Evolutionary conservation across 805 yeast genomes (phyloP).

Genomic region (Wickerhamomyces canadensis): DNA sequence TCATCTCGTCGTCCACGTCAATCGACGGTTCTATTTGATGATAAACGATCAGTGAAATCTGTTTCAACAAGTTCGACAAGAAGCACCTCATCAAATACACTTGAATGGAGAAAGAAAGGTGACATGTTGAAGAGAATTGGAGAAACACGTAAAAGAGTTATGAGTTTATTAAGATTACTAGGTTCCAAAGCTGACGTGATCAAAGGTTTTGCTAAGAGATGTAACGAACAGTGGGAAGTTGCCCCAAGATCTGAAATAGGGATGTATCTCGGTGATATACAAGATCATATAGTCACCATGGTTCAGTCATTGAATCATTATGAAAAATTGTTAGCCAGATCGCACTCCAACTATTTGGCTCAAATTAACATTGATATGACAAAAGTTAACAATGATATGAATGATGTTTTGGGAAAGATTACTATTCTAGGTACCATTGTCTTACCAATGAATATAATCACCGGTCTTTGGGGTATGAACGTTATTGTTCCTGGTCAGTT

Average conservation of each 20-base stretch:
- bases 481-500: slow-evolving; percentile 93
- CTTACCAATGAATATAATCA: slow-evolving; percentile 88
- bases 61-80: slow-evolving; percentile 26
- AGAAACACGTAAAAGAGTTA: slow-evolving; percentile 89
- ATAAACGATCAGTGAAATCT: slow-evolving; percentile 19
- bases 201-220: slow-evolving; percentile 88
- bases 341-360: slow-evolving; percentile 95
- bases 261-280: slow-evolving; percentile 93
- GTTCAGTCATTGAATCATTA: slow-evolving; percentile 91
- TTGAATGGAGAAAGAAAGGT: slow-evolving; percentile 88
- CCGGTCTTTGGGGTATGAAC: slow-evolving; percentile 99
- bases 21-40: slow-evolving; percentile 10
- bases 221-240: slow-evolving; percentile 77
- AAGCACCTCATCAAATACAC: slow-evolving; percentile 33
- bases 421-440: slow-evolving; percentile 94
- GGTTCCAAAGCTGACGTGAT: slow-evolving; percentile 98
- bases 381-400: slow-evolving; percentile 92
- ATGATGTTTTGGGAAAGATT: slow-evolving; percentile 90
- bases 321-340: slow-evolving; percentile 86
- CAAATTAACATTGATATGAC: slow-evolving; percentile 98
- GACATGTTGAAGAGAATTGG: slow-evolving; percentile 94
- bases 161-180: slow-evolving; percentile 78
- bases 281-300: slow-evolving; percentile 97
- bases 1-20: neutral
- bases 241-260: slow-evolving; percentile 85